Evolutionary conservation across 352 stramenopile species (phyloP), one percentile per base, ranked within the genome.

Genomic region (Phytophthora sp.): DNA sequence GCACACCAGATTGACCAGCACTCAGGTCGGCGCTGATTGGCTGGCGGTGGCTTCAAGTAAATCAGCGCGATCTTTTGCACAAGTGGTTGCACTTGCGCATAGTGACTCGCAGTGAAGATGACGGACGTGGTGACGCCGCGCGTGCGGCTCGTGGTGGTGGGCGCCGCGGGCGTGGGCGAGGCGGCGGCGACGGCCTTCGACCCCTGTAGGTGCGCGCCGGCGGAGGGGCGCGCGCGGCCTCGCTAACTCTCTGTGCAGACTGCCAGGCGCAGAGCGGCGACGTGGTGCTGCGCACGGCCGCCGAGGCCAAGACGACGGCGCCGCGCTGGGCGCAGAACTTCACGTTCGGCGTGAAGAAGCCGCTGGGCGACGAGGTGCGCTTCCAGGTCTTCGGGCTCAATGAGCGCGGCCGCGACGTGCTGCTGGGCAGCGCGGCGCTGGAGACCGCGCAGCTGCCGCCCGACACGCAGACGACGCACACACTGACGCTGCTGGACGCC

Each of bases 351-450:
- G 69, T 82, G 30, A 74, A 75, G 49, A 77, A 82, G 45, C 59
- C 74, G 35, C 69, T 89, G 24, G 80, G 74, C 27, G 71, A 80
- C 30, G 38, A 18, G 15, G 66, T 87, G 1, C 27, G 15, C 21
- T 85, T 92, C 61, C 77, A 77, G 42, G 66, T 92, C 24, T 84
- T 79, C n/a, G 73, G 69, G 27, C 60, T 82, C 32, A 84, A 74
- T 41, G 62, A 72, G 24, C 56, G 67, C 11, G 72, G 65, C 4
- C 54, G 74, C 17, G 77, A 82, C 53, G 62, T 79, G 32, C 52
- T 79, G 4, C 51, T 90, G 13, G 80, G 83, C 20, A 69, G 74
- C 18, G 57, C 66, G 7, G n/a, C 27, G 15, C 45, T 92, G 30
- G 32, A 54, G 20, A 66, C 89, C 28, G 53, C 68, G 2, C 45